Conservation (phyloP, 495 filamentous ascomycete genomes). For the Aspergillus cristatus region DNA sequence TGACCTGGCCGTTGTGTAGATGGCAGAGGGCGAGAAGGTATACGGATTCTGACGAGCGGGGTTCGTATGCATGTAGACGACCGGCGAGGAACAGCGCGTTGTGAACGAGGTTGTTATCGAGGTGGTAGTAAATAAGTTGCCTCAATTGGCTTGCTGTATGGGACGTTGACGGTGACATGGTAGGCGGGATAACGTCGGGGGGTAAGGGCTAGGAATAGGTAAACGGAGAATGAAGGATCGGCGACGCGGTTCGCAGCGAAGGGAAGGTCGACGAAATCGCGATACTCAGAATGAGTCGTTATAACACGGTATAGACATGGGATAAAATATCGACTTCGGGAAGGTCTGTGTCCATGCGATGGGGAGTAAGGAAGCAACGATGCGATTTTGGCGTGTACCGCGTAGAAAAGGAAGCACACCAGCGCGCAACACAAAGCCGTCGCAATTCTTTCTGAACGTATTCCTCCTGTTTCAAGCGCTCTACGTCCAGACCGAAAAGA, state of each 20-base stretch:
- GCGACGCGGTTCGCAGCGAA: conserved; percentile 1
- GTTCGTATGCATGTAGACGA: conserved; percentile 74
- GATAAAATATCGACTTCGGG: neutral
- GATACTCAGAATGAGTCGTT: neutral
- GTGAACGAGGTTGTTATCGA: conserved; percentile 79
- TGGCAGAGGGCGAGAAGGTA: conserved; percentile 81
- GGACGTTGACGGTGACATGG: conserved; percentile 61
- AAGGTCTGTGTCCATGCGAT: neutral
- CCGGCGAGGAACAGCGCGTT: conserved; percentile 91
- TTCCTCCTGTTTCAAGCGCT: neutral
- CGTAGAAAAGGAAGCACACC: conserved; percentile 2
- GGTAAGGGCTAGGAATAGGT: neutral
- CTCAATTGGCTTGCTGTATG: conserved; percentile 66
- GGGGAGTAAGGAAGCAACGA: conserved; percentile 18
- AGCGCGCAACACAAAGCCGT: neutral
- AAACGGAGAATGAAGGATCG: neutral
- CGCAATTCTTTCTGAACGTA: neutral
- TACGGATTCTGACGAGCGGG: conserved; percentile 63
- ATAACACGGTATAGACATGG: conserved; percentile 6
- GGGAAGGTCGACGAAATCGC: neutral
- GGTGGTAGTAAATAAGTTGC: conserved; percentile 81
- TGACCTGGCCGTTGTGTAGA: conserved; percentile 68
- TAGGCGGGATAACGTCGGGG: conserved; percentile 9
- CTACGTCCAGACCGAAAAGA: too few relatives aligned
- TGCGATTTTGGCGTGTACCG: conserved; percentile 12